Evolutionary conservation across 1,139 yeast species (phyloP), one percentile per base, ranked within the genome.

Genomic region (Hanseniaspora uvarum): DNA sequence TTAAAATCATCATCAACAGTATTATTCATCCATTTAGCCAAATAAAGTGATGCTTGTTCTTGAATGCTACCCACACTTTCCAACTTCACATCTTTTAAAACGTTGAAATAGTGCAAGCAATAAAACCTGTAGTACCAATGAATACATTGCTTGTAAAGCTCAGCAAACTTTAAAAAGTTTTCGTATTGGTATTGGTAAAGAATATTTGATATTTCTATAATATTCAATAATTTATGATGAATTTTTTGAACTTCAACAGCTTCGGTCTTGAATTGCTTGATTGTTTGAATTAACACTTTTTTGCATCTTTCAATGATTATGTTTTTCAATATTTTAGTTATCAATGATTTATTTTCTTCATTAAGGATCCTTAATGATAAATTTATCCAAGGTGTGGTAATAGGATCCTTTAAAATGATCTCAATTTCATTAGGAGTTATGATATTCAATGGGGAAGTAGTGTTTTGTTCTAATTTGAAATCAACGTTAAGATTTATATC

Each of bases 291-390:
- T 34, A 87, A 68, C 61, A 70, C 82, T 63, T 83, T 86, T 55
- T 95, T 75, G 7, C 86, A 80, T 54, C 95, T 73, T 63, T 88
- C 96, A 1, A 86, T 69, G 18, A 83, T 41, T 71, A 74, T 56
- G 54, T 63, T 23, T 54, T 63, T 63, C 68, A 70, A 62, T 59
- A 75, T 64, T 7, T 66, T 67, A 19, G 72, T 61, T 11, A 71
- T 59, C 23, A 34, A 11, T 1, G 31, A 28, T 7, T 31, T 56
- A 53, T 2, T 40, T 46, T 28, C 48, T 40, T 55, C 56, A 57
- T 18, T 56, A n/a, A 50, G 14, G 10, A 50, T 44, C 12, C 23
- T 50, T 52, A 23, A 50, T 46, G 49, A 57, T 40, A 30, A 56
- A 33, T 1, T 47, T 44, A 21, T 39, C 53, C 38, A 56, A 34